Percentiles rank a stretch among this genome's conserved stretches.
Evolutionary conservation across 148 eudicot genomes (phyloP).

Genomic region (Chenopodium formosanum): DNA sequence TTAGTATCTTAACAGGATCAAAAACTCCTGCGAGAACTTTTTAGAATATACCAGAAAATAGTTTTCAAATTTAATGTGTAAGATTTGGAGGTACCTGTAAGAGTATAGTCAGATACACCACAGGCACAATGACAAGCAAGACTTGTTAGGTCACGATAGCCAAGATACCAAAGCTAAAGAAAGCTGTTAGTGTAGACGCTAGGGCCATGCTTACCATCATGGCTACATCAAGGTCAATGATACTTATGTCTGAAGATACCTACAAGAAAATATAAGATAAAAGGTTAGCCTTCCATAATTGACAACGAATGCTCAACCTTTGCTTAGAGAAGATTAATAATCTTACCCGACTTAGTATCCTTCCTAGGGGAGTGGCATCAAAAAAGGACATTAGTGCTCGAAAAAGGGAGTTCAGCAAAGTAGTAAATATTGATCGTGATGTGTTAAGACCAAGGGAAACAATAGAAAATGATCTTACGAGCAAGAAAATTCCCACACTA

Average conservation of each 20-base stretch:
- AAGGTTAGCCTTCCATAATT: not conserved
- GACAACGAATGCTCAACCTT: not conserved
- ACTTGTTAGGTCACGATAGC: constrained; percentile 57
- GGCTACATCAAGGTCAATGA: constrained; percentile 52
- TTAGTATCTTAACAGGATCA: not conserved
- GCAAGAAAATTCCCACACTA: constrained; percentile 31
- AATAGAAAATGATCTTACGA: constrained; percentile 38
- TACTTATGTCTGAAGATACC: constrained; percentile 56
- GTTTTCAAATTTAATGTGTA: not conserved
- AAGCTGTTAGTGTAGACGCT: constrained; percentile 42
- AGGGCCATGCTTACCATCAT: constrained; percentile 28
- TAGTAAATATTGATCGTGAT: constrained; percentile 44
- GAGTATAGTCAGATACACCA: constrained; percentile 39
- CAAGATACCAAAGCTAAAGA: constrained; percentile 42
- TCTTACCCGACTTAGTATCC: constrained; percentile 63
- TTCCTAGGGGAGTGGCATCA: constrained; percentile 57
- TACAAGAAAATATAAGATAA: constrained; percentile 5
- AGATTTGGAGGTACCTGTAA: constrained; percentile 44
- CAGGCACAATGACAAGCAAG: constrained; percentile 45
- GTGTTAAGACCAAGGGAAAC: constrained; percentile 42
- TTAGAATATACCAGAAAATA: not conserved
- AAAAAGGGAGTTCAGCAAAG: constrained; percentile 48
- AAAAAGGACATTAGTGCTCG: constrained; percentile 66
- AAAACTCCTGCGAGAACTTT: not conserved
- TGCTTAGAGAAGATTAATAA: not conserved